Evolutionary conservation across 768 basidiomycete species (phyloP).

Genomic region (Leccinum truebloodii): DNA sequence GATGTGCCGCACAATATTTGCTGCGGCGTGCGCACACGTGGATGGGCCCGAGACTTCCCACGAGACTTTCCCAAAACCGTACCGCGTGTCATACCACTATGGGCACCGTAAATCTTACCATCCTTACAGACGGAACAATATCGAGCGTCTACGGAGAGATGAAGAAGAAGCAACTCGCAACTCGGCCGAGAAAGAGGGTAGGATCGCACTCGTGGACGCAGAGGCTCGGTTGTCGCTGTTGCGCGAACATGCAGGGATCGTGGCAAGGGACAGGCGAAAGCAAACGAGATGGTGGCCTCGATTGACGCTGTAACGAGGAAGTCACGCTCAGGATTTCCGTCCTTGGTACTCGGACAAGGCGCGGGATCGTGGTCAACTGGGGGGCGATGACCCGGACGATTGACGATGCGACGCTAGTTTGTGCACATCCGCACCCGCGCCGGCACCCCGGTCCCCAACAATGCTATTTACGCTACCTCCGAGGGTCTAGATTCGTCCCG

Average conservation of each 20-base stretch:
- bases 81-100: constrained; percentile 35
- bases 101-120: constrained; percentile 95
- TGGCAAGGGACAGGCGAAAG: constrained; percentile 39
- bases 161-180: constrained; percentile 74
- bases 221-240: constrained; percentile 74
- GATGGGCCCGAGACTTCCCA: too few species aligned
- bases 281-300: constrained; percentile 29
- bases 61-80: too few species aligned
- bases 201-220: constrained; percentile 75
- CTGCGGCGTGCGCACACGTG: too few species aligned
- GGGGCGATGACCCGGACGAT: constrained; percentile 36
- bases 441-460: too few species aligned
- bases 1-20: too few species aligned
- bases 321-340: constrained; percentile 65
- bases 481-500: too few species aligned
- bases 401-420: constrained; percentile 34
- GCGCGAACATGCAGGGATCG: constrained; percentile 57
- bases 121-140: constrained; percentile 82
- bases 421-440: too few species aligned
- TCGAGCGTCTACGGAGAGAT: constrained; percentile 76
- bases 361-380: constrained; percentile 25
- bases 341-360: constrained; percentile 67
- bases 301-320: not conserved
- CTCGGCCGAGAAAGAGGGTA: constrained; percentile 69
- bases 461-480: too few species aligned